Conservation (phyloP, 148 eudicot genomes). For the Amaranthus cruentus region DNA sequence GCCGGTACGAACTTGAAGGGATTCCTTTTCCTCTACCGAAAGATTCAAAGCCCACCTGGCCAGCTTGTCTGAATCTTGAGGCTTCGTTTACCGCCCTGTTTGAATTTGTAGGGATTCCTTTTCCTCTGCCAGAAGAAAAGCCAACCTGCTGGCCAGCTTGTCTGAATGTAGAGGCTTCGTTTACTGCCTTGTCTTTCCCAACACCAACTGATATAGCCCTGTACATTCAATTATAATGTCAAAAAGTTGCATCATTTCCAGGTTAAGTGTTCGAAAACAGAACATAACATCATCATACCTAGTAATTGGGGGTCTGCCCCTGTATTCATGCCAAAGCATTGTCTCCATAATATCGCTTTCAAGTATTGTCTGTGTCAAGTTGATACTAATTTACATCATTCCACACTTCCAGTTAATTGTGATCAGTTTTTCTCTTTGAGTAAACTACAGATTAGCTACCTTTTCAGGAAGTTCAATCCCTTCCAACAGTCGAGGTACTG, state of each 20-base stretch:
- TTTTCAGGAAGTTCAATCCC: conserved; percentile 12
- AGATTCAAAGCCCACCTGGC: conserved; percentile 2
- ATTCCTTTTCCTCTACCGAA: conserved; percentile 11
- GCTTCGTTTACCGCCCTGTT: background rate
- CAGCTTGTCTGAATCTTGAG: conserved; percentile 10
- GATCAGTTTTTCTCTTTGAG: background rate
- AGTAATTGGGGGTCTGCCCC: conserved; percentile 6
- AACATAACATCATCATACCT: conserved; percentile 8
- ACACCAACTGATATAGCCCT: background rate
- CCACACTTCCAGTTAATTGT: background rate
- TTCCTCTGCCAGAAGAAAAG: conserved; percentile 7
- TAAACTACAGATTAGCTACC: background rate
- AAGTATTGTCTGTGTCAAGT: conserved; percentile 12
- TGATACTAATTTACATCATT: background rate
- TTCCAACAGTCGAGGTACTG: conserved; percentile 19
- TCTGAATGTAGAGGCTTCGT: conserved; percentile 1
- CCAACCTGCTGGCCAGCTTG: conserved; percentile 12
- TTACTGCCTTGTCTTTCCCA: background rate
- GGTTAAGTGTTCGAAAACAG: background rate
- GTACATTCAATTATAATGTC: background rate
- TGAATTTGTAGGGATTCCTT: background rate
- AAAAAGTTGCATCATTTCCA: background rate
- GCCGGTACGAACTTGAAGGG: background rate
- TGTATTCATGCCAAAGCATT: conserved; percentile 17
- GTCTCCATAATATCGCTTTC: conserved; percentile 13